Evolutionary conservation across 768 basidiomycete genomes (phyloP), one percentile per base, ranked within the genome.

Genomic region (Amanita exitialis): DNA sequence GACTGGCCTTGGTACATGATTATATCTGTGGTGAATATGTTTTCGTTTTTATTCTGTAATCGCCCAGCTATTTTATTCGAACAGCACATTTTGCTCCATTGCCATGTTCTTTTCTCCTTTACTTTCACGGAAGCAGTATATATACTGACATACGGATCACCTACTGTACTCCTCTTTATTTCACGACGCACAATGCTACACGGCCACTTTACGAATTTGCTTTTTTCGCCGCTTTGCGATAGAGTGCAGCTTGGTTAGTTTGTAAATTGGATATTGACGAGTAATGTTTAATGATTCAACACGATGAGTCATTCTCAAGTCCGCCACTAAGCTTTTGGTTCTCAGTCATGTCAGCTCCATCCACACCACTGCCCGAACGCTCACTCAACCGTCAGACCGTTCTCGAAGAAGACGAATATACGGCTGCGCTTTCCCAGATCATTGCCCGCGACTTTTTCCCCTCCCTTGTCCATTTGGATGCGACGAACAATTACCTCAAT

Each of bases 381-480:
- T 91, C 89, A 15, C 71, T 91, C 51, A 86, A 86, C 61, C 69
- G 73, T 12, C 89, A 91, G 59, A 60, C 74, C 10, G 74, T 90
- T 12, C 77, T 90, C 12, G 87, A 90, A 44, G 96, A 99, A 72
- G 96, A 98, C 56, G 91, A 93, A 62, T 98, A 98, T 65, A 93
- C 91, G 1, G 82, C 79, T 42, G 88, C 87, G 1, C 75, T 99
- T 18, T 90, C 90, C 9, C 78, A 82, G 43, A 97, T 98, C 60
- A 98, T 98, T 60, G 87, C 90, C 35, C 84, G 96, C 44, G 95
- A 98, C 69, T 99, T 99, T 76, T 99, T 98, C 61, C 96, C 96
- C 0, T 90, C 90, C 10, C 78, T 98, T 8, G 80, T 85, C 15
- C 89, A 90, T 58, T 76, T 95, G 23, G 89, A 94, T 58, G 88